Evolutionary conservation across 805 yeast genomes (phyloP).

Genomic region (Metahyphopichia silvanorum): DNA sequence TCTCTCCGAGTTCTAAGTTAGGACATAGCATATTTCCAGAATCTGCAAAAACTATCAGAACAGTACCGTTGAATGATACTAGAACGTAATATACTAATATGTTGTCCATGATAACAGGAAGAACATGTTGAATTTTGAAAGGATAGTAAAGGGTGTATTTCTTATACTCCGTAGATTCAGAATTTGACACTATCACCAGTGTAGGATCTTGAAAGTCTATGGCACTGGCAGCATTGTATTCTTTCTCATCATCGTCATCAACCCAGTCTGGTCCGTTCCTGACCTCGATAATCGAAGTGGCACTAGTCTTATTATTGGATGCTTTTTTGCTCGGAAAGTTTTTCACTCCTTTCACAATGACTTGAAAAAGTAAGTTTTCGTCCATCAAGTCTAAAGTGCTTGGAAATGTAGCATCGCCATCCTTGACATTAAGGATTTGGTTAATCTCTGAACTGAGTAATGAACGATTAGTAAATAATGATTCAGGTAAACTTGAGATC

Average conservation of each 20-base stretch:
- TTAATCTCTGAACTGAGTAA: conserved; percentile 29
- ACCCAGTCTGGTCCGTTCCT: conserved; percentile 43
- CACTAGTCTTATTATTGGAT: not conserved
- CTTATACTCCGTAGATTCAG: conserved; percentile 25
- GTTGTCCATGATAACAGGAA: conserved; percentile 31
- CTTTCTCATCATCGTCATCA: conserved; percentile 36
- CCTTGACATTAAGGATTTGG: conserved; percentile 17
- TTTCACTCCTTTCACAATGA: conserved; percentile 29
- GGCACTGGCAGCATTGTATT: conserved; percentile 29
- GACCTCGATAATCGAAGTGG: conserved; percentile 35
- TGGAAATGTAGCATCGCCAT: conserved; percentile 22
- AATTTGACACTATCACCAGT: conserved; percentile 42
- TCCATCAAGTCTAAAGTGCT: conserved; percentile 27
- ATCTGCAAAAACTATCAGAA: conserved; percentile 42
- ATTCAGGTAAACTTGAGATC: conserved; percentile 33
- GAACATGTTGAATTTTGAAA: conserved; percentile 47
- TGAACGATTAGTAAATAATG: conserved; percentile 29
- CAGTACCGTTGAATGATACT: conserved; percentile 57
- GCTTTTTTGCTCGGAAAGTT: conserved; percentile 12
- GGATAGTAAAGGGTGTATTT: conserved; percentile 41
- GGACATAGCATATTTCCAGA: conserved; percentile 48
- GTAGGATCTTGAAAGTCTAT: conserved; percentile 47
- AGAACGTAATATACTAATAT: conserved; percentile 45
- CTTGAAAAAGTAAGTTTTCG: conserved; percentile 36
- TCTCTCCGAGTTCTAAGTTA: conserved; percentile 49